Percentiles rank a stretch among this genome's conserved stretches.
Evolutionary conservation across 2,329 filamentous ascomycete species (phyloP).

Genomic region (Orbilia javanica): DNA sequence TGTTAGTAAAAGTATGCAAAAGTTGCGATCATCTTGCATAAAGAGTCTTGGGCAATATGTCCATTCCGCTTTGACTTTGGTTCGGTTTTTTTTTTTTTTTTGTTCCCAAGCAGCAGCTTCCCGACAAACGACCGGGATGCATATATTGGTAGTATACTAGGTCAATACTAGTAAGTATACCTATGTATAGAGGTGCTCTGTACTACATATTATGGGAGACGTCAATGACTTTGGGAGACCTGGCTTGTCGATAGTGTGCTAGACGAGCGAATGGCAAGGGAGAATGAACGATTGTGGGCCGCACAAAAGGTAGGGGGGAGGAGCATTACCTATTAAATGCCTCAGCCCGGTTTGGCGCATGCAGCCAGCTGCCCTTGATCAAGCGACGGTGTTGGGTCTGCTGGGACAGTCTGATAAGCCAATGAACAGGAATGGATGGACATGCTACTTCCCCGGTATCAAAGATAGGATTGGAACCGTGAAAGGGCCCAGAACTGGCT

Average conservation of each 20-base stretch:
- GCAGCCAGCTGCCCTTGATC: conserved; percentile 40
- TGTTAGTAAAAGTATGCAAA: conserved; percentile 41
- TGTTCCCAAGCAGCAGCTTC: background rate
- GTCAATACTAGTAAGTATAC: too few species aligned
- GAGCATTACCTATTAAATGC: conserved; percentile 56
- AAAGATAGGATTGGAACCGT: conserved; percentile 17
- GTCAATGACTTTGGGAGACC: background rate
- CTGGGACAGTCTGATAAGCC: conserved; percentile 50
- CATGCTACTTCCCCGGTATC: conserved; percentile 45
- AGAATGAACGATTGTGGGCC: conserved; percentile 15
- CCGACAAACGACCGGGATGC: conserved; percentile 17
- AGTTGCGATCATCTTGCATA: conserved; percentile 56
- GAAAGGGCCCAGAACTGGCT: conserved; percentile 16
- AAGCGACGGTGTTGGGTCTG: conserved; percentile 34
- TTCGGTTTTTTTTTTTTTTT: background rate
- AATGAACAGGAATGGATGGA: conserved; percentile 30
- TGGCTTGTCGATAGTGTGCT: conserved; percentile 5
- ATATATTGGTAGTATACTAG: too few species aligned
- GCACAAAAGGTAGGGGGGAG: background rate
- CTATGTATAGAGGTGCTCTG: too few species aligned
- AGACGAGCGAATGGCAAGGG: conserved; percentile 43
- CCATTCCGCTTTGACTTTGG: background rate
- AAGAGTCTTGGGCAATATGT: background rate
- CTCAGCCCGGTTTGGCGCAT: conserved; percentile 53
- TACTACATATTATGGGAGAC: too few species aligned